Evolutionary conservation across 140 eudicot genomes (phyloP), one percentile per base, ranked within the genome.

Genomic region (Senecio squalidus): DNA sequence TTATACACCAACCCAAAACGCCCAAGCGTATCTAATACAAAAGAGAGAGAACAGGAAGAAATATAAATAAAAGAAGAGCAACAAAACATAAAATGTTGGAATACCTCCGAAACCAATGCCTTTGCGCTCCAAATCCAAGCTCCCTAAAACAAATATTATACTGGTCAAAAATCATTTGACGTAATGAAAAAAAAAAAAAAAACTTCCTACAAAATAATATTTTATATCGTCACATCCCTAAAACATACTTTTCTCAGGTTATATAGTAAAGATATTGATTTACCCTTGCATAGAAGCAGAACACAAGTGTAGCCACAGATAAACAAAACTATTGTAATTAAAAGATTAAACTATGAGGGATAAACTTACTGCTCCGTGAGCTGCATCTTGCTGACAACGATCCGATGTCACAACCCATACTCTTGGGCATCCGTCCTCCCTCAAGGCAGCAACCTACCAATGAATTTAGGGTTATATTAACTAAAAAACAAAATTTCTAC

Each of bases 401-500:
- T 91, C 98, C 48, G 98, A 91, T 34, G 98, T 83, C 64, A 74
- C 96, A 55, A 91, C 96, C 94, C 92, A 81, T 27, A 91, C 98
- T 67, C 72, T 68, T 36, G 91, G 88, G 83, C 98, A 86, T 20
- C 95, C 96, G 63, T 83, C 98, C 31, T 76, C 86, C 80, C 73
- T 86, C 69, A 91, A 78, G 55, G 90, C 94, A 8, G 50, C 90
- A 58, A 91, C 98, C 98, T 91, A 53, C 40, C 69, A 40, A 26
- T 15, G 16, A 29, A 43, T 17, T 2, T 65, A 44, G 40, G 60
- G 27, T 64, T 30, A 45, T 18, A 62, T 17, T 31, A 27, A 25
- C 31, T 29, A 55, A 6, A 18, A 13, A 33, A n/a, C n/a, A n/a
- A n/a, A n/a, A n/a, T n/a, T n/a, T n/a, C n/a, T n/a, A n/a, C n/a